These are phyloP conservation scores for Microbotryum violaceum DNA, from an alignment of 1,284 basidiomycete genomes.

Conservation along the genomic window DNA sequence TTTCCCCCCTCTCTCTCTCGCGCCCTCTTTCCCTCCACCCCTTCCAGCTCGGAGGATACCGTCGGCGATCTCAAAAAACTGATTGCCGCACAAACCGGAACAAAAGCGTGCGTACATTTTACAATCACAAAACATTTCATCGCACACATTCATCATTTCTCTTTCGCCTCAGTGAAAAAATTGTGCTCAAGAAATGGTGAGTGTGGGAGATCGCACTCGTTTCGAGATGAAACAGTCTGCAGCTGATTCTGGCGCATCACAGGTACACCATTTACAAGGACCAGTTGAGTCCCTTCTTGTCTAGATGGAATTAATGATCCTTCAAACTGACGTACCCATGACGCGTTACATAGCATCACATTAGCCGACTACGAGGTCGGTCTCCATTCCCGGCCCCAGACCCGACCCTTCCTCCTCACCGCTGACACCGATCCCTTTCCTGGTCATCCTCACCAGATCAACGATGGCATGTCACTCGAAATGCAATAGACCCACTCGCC, in stretches of 20 bases:
- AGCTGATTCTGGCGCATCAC: not conserved
- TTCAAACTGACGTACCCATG: slow-evolving; percentile 4
- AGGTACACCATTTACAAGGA: slow-evolving; percentile 92
- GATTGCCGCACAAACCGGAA: slow-evolving; percentile 93
- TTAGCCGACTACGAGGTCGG: slow-evolving; percentile 85
- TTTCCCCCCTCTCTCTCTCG: too few species aligned
- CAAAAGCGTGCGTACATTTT: slow-evolving; percentile 48
- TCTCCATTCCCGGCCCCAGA: not conserved
- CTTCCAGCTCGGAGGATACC: slow-evolving; percentile 82
- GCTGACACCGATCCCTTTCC: too few species aligned
- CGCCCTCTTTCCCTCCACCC: too few species aligned
- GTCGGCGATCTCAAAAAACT: slow-evolving; percentile 95
- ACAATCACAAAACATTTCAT: not conserved
- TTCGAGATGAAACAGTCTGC: not conserved
- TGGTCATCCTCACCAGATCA: slow-evolving; percentile 20
- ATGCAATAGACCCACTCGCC: slow-evolving; percentile 25
- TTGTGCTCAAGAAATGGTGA: slow-evolving; percentile 93
- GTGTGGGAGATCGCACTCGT: slow-evolving; percentile 35
- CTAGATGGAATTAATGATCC: too few species aligned
- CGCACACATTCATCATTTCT: not conserved
- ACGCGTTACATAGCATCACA: slow-evolving; percentile 58
- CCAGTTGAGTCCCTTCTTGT: slow-evolving; percentile 38
- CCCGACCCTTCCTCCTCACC: too few species aligned
- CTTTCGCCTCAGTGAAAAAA: slow-evolving; percentile 53
- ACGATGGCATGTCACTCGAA: slow-evolving; percentile 36